Base-by-base conservation (phyloP, 1,284 basidiomycete species). In the Leccinum pallidistipes region DNA sequence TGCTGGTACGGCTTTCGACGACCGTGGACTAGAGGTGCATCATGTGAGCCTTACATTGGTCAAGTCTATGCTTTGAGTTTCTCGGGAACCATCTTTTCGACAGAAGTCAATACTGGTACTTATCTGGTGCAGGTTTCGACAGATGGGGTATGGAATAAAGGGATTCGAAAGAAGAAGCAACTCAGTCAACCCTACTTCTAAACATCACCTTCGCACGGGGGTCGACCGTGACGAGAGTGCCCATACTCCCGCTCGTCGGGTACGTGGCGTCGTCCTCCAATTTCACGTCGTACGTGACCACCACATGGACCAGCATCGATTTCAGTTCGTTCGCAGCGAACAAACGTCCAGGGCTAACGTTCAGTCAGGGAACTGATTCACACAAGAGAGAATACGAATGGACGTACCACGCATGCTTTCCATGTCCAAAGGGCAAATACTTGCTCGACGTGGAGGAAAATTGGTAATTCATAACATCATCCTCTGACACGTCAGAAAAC, bases 261-360 rank as follows among this genome's bases (percentile, higher is more conserved):
- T 5, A 74, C 75, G 32, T 69, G 70, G 57, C 62, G 3, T 58
- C 24, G 9, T 64, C 66, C 55, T 68, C 69, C 45, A 73, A 49
- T 34, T 68, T 76, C 24, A 77, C 36, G 53, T 77, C 75, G 53
- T 77, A 77, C 4, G 64, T 64, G 14, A 68, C 7, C 5, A 77
- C 62, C 11, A 74, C 6, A 16, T 74, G 65, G 0, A 75, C 76
- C 49, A 76, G 58, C 63, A 77, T 71, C 7, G 62, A 32, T 55
- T 76, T 76, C 34, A 77, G 50, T 58, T 68, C 69, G 45, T 54
- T 69, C 0, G 47, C 56, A 18, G 58, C 64, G n/a, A 66, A 57
- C 51, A 66, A 60, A 5, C 65, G 61, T 12, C 66, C 65, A 2
- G 65, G 56, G 10, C 65, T 68, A 53, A 32, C 10, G 10, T 24